A percentile compares a stretch with the other conserved stretches of the same genome.
phyloP scores from a whole-genome alignment of 73 alveolate genomes.

The Paramecium biaurelia region DNA sequence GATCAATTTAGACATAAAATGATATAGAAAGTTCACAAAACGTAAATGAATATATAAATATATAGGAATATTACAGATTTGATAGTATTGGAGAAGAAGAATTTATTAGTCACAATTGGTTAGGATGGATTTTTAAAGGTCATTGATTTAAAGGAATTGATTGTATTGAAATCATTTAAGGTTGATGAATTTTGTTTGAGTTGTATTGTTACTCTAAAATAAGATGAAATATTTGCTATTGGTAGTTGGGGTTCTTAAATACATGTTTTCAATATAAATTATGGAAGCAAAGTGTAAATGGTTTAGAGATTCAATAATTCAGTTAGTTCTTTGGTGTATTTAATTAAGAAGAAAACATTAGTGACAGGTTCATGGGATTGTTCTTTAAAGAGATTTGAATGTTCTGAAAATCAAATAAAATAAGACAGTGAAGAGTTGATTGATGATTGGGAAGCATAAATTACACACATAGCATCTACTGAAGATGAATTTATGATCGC shows the following conservation, averaged over 20 bases:
- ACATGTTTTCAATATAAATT: slow-evolving; percentile 63
- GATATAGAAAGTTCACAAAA: slow-evolving; percentile 22
- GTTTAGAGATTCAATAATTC: slow-evolving; percentile 66
- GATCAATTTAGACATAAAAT: neutral
- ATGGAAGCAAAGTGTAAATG: slow-evolving; percentile 60
- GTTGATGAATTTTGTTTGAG: slow-evolving; percentile 65
- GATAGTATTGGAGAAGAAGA: slow-evolving; percentile 25
- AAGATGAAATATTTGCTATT: slow-evolving; percentile 64
- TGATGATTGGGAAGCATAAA: slow-evolving; percentile 61
- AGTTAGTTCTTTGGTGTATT: slow-evolving; percentile 50
- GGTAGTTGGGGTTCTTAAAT: slow-evolving; percentile 69
- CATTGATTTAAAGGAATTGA: slow-evolving; percentile 27
- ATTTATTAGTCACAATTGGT: slow-evolving; percentile 62
- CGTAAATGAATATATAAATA: neutral
- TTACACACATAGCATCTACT: slow-evolving; percentile 44
- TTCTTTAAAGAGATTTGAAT: slow-evolving; percentile 58
- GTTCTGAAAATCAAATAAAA: slow-evolving; percentile 39
- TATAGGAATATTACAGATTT: slow-evolving; percentile 17
- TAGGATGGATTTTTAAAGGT: slow-evolving; percentile 70
- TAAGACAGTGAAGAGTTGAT: slow-evolving; percentile 58
- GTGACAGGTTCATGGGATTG: slow-evolving; percentile 75
- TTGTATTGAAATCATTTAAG: slow-evolving; percentile 56
- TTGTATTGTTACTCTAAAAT: slow-evolving; percentile 53
- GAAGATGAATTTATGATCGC: slow-evolving; percentile 56
- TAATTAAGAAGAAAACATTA: neutral